phyloP scores from a whole-genome alignment of 176 grass and related monocot genomes.

The Lolium rigidum region DNA sequence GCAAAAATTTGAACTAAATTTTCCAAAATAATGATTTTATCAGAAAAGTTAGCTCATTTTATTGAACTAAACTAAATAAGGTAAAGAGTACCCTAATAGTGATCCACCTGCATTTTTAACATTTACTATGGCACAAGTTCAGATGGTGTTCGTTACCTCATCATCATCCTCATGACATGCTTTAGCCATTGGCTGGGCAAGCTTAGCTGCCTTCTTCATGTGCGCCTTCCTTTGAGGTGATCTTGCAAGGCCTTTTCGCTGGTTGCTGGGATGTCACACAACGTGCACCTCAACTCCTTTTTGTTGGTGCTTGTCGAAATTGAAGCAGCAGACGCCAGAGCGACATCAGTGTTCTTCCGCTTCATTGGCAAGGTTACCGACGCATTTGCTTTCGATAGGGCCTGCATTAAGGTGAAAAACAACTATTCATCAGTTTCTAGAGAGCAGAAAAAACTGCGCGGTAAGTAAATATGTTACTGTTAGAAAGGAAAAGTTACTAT shows the following conservation, averaged over 20 bases:
- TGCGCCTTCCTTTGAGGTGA: slow-evolving; percentile 36
- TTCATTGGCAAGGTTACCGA: background rate
- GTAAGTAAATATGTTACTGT: background rate
- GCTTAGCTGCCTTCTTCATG: slow-evolving; percentile 15
- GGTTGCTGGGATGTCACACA: slow-evolving; percentile 24
- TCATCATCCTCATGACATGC: no score
- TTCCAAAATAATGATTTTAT: no score
- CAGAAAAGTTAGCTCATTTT: no score
- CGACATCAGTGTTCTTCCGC: background rate
- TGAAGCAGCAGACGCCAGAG: background rate
- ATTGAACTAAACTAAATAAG: no score
- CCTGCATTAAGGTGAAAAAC: background rate
- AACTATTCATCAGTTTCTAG: no score
- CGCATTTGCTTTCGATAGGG: background rate
- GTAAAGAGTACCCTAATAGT: no score
- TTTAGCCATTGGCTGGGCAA: background rate
- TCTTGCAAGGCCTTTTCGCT: slow-evolving; percentile 26
- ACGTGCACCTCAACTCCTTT: background rate
- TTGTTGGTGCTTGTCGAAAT: background rate
- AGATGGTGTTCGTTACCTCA: no score
- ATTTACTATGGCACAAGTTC: no score
- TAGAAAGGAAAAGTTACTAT: background rate
- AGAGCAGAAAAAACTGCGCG: background rate
- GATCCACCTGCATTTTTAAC: no score
- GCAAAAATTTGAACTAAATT: no score